Evolutionary conservation across 2,329 filamentous ascomycete genomes (phyloP).

Genomic region (Plectosphaerella cucumerina): DNA sequence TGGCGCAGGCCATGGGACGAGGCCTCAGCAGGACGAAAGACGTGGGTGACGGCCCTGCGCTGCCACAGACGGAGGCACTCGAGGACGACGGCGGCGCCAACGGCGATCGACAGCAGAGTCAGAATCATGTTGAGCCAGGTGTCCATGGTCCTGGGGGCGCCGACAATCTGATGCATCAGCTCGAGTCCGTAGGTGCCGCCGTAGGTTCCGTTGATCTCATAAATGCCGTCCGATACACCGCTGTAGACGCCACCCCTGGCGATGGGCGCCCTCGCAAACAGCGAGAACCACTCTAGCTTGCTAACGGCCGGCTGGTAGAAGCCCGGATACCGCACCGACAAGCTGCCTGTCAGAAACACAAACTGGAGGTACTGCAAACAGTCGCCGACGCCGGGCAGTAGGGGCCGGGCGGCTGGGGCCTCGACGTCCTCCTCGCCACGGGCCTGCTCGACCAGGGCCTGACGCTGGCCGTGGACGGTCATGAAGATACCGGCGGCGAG

Average conservation of each 20-base stretch:
- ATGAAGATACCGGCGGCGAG: slow-evolving; percentile 9
- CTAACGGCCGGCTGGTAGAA: slow-evolving; percentile 69
- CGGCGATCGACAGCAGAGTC: slow-evolving; percentile 55
- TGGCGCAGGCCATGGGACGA: slow-evolving; percentile 4
- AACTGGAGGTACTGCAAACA: slow-evolving; percentile 76
- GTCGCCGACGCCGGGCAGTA: slow-evolving; percentile 29
- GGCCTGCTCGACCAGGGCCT: slow-evolving; percentile 2
- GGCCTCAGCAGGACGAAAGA: not conserved
- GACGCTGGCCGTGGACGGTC: slow-evolving; percentile 1
- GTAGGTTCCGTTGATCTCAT: slow-evolving; percentile 63
- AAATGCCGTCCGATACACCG: slow-evolving; percentile 50
- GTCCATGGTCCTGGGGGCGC: slow-evolving; percentile 56
- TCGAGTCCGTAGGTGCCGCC: slow-evolving; percentile 52
- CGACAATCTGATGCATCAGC: slow-evolving; percentile 63
- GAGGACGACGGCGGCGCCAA: slow-evolving; percentile 43
- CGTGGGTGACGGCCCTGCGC: slow-evolving; percentile 41
- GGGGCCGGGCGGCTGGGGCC: slow-evolving; percentile 1
- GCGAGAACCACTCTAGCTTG: slow-evolving; percentile 60
- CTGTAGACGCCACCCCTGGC: slow-evolving; percentile 17
- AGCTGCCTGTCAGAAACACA: slow-evolving; percentile 63
- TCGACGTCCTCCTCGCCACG: not conserved
- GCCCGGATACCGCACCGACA: slow-evolving; percentile 69
- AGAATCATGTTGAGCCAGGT: slow-evolving; percentile 70
- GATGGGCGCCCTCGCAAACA: slow-evolving; percentile 50
- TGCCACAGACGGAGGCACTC: slow-evolving; percentile 35